Base-by-base conservation (phyloP, 2,329 filamentous ascomycete species). In the Trichoderma guizhouense region DNA sequence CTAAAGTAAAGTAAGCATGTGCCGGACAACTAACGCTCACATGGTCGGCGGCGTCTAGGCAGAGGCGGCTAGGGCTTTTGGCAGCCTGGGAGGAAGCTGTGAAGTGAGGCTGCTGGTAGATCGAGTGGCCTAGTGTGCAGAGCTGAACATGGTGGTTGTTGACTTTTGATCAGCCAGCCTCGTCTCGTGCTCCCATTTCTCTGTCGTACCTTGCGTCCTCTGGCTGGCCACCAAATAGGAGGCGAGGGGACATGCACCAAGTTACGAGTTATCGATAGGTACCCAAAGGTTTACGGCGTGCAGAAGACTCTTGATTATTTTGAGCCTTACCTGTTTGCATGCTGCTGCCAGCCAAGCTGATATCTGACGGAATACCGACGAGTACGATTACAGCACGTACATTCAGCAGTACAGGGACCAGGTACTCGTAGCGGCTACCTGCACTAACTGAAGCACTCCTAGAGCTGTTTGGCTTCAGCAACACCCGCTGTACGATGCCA, bases 171-270 rank as follows among this genome's bases (percentile, higher is more conserved):
- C 28, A 62, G 57, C 36, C 57, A 69, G 21, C 67, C 39, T 36
- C 36, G 30, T 69, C 55, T 62, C 67, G 67, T 69, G 67, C 28
- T 69, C 67, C 55, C 57, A n/a, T 28, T 15, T 30, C 57, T 53
- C 18, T 32, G 15, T 66, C 3, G 28, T 21, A n/a, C 43, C 43
- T 51, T 21, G n/a, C 43, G 18, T 51, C 43, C 43, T 51, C 12
- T 21, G 15, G 7, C 57, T 26, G 39, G 28, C 55, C 24, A 18
- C 36, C 55, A 69, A 60, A 61, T 53, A 15, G 36, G 39, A 36
- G 43, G 18, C 32, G 39, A 36, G 39, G 39, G 57, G 12, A 61
- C 39, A 57, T 51, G 15, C 34, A 9, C 39, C 39, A 51, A 26
- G 26, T 2, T 57, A 28, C 53, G 11, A 62, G 34, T 9, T 53